Conservation (phyloP, 2,329 filamentous ascomycete genomes). For the Coniochaeta ligniaria region DNA sequence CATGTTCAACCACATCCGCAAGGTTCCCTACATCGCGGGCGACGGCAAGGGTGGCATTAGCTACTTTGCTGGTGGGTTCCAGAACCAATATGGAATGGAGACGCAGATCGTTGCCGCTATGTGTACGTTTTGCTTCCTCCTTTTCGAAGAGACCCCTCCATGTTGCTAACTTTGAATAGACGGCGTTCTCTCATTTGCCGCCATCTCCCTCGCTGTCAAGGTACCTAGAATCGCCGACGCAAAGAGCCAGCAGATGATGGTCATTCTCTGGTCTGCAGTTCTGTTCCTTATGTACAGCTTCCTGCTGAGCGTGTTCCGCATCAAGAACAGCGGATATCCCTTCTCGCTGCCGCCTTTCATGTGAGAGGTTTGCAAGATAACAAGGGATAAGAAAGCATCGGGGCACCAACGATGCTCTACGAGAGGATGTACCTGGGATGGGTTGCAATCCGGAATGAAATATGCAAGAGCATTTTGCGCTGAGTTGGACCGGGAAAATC, state of each 20-base stretch:
- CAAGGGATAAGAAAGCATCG: background rate
- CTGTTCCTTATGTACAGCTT: conserved; percentile 87
- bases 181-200: conserved; percentile 77
- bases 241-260: conserved; percentile 71
- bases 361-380: conserved; percentile 22
- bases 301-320: conserved; percentile 84
- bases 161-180: conserved; percentile 21
- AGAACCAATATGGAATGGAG: conserved; percentile 88
- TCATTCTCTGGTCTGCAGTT: conserved; percentile 71
- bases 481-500: background rate
- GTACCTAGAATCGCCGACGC: conserved; percentile 80
- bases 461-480: background rate
- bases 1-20: conserved; percentile 99
- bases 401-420: background rate
- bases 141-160: background rate
- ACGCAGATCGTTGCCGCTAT: conserved; percentile 91
- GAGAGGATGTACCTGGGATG: background rate
- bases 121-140: conserved; percentile 52
- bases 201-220: conserved; percentile 86
- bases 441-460: background rate
- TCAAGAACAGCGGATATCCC: conserved; percentile 92
- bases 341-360: conserved; percentile 90
- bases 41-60: conserved; percentile 79
- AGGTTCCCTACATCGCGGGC: conserved; percentile 84
- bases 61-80: conserved; percentile 89